Conservation (phyloP, 225 moss, liverwort and hornwort species). For the Neckera pumila region DNA sequence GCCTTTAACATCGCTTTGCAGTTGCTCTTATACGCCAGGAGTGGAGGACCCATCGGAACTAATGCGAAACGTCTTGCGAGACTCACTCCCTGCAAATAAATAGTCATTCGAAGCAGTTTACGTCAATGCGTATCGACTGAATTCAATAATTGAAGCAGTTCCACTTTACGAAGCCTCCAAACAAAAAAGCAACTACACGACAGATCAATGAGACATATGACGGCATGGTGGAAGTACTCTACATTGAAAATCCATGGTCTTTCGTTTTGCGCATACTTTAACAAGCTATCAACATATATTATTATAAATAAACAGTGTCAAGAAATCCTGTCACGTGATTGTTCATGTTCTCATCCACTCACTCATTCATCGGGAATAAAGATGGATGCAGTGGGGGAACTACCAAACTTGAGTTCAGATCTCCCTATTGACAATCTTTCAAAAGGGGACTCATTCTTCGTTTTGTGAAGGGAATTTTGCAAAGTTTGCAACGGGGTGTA, state of each 20-base stretch:
- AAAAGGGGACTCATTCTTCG: background rate
- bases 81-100: slow-evolving; percentile 72
- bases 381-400: background rate
- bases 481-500: background rate
- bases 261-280: background rate
- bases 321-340: background rate
- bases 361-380: background rate
- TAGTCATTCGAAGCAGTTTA: background rate
- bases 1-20: slow-evolving; percentile 97
- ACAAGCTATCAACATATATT: background rate
- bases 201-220: background rate
- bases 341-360: background rate
- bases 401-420: background rate
- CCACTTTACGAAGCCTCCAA: background rate
- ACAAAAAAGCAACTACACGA: background rate
- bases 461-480: background rate
- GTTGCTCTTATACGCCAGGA: slow-evolving; percentile 86
- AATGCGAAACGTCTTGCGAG: slow-evolving; percentile 90
- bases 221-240: background rate
- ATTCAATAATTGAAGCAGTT: background rate
- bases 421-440: background rate
- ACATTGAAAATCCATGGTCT: background rate
- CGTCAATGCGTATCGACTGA: background rate
- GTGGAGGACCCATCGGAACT: slow-evolving; percentile 91
- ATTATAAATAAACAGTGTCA: background rate